phyloP scores from a whole-genome alignment of 1,284 basidiomycete species.

The Inonotus hispidus region DNA sequence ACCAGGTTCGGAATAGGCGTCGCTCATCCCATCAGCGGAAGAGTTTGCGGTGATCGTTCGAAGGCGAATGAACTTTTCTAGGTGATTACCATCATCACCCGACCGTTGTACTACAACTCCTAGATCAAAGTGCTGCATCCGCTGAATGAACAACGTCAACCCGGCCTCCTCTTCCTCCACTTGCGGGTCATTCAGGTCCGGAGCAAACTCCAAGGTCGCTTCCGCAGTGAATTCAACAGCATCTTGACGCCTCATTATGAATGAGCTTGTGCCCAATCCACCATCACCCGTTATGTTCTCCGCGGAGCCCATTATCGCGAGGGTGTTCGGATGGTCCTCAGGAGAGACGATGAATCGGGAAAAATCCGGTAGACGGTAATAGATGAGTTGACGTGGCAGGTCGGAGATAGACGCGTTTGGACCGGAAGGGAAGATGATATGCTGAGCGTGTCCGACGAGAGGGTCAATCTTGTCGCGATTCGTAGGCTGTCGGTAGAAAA shows the following conservation, averaged over 20 bases:
- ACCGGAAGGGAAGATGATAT: conserved; percentile 24
- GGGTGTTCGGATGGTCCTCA: conserved; percentile 23
- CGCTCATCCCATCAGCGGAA: conserved; percentile 13
- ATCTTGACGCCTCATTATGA: conserved; percentile 20
- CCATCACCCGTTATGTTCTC: conserved; percentile 27
- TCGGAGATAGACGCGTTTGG: conserved; percentile 1
- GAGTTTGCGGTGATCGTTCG: conserved; percentile 17
- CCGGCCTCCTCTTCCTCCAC: conserved; percentile 21
- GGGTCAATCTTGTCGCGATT: conserved; percentile 1
- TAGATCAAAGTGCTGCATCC: conserved; percentile 21
- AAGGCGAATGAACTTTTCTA: conserved; percentile 14
- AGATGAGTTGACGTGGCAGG: conserved; percentile 28
- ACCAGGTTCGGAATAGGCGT: conserved; percentile 16
- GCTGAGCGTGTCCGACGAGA: conserved; percentile 24
- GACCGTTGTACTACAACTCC: conserved; percentile 12
- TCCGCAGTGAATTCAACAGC: conserved; percentile 20
- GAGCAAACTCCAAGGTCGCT: conserved; percentile 12
- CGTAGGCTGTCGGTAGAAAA: not conserved
- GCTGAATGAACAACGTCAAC: conserved; percentile 20
- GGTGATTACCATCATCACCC: not conserved
- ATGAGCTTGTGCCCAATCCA: conserved; percentile 18
- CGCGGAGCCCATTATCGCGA: conserved; percentile 25
- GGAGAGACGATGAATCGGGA: conserved; percentile 26
- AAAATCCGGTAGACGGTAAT: conserved; percentile 28
- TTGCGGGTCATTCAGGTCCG: not conserved